A percentile compares a stretch with the other conserved stretches of the same genome.
These are phyloP conservation scores for Phytophthora boehmeriae DNA, from an alignment of 352 stramenopile genomes.

Conservation along the genomic window DNA sequence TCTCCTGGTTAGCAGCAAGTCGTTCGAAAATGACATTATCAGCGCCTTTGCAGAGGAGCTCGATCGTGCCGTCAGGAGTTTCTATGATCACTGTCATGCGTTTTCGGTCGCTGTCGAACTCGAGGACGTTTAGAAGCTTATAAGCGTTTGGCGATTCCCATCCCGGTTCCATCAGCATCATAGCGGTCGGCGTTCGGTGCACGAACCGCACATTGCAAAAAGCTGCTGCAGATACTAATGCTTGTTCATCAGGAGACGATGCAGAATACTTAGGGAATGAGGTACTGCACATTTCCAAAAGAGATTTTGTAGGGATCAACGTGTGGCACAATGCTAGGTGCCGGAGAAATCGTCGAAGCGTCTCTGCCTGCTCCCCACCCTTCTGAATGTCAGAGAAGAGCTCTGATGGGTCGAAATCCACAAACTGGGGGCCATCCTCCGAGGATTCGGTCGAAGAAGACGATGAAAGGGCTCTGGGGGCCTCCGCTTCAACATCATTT, in stretches of 20 bases:
- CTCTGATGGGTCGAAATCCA: constrained; percentile 75
- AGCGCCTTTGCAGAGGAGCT: constrained; percentile 79
- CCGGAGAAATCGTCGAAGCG: constrained; percentile 67
- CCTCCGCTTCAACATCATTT: constrained; percentile 49
- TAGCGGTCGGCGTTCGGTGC: constrained; percentile 64
- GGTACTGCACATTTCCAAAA: constrained; percentile 80
- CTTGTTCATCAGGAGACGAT: constrained; percentile 83
- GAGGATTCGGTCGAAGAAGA: constrained; percentile 2
- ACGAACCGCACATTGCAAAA: constrained; percentile 84
- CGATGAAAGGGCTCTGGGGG: neutral
- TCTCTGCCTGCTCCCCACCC: constrained; percentile 40
- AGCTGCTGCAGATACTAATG: constrained; percentile 71
- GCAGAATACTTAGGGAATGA: constrained; percentile 74
- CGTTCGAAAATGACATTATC: constrained; percentile 85
- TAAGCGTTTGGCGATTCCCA: constrained; percentile 60
- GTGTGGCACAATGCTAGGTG: constrained; percentile 85
- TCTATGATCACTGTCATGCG: constrained; percentile 97
- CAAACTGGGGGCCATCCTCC: constrained; percentile 37
- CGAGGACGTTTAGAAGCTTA: constrained; percentile 93
- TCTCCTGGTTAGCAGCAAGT: constrained; percentile 41
- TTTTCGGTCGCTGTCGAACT: constrained; percentile 98
- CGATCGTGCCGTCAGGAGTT: constrained; percentile 56
- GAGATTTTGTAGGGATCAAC: constrained; percentile 72
- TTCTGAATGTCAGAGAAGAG: constrained; percentile 62
- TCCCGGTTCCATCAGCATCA: constrained; percentile 60